Conservation (phyloP, 2,329 filamentous ascomycete genomes). For the Botrytis fabae region DNA sequence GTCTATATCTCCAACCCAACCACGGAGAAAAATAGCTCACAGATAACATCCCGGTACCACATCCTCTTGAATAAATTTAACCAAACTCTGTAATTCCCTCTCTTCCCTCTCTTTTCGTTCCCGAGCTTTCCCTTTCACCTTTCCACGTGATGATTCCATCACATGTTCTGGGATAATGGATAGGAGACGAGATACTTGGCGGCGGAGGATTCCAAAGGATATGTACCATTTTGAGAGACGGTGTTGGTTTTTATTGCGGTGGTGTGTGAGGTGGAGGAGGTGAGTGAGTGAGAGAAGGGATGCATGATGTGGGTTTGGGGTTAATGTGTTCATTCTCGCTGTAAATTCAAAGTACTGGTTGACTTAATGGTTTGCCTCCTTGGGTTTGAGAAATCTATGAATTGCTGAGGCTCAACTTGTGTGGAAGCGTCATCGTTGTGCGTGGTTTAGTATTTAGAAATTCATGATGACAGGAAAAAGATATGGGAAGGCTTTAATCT, state of each 20-base stretch:
- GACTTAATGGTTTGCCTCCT: not conserved
- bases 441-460: not conserved
- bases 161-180: slow-evolving; percentile 15
- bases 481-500: not conserved
- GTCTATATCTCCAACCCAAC: not conserved
- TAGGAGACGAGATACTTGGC: slow-evolving; percentile 59
- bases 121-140: slow-evolving; percentile 25
- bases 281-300: slow-evolving; percentile 43
- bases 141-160: slow-evolving; percentile 17
- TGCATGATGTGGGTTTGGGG: slow-evolving; percentile 15
- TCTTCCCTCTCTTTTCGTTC: slow-evolving; percentile 38
- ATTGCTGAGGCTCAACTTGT: not conserved
- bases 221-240: slow-evolving; percentile 79
- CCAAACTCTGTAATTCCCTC: slow-evolving; percentile 31
- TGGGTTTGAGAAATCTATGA: not conserved
- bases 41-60: slow-evolving; percentile 48
- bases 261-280: slow-evolving; percentile 71
- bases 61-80: slow-evolving; percentile 45
- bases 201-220: slow-evolving; percentile 68
- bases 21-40: slow-evolving; percentile 46
- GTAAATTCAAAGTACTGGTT: no score
- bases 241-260: slow-evolving; percentile 92
- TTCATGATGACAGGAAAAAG: not conserved
- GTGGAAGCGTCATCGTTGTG: not conserved
- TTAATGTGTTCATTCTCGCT: not conserved